phyloP scores from a whole-genome alignment of 1,284 basidiomycete genomes.

The Fomitopsis schrenkii region DNA sequence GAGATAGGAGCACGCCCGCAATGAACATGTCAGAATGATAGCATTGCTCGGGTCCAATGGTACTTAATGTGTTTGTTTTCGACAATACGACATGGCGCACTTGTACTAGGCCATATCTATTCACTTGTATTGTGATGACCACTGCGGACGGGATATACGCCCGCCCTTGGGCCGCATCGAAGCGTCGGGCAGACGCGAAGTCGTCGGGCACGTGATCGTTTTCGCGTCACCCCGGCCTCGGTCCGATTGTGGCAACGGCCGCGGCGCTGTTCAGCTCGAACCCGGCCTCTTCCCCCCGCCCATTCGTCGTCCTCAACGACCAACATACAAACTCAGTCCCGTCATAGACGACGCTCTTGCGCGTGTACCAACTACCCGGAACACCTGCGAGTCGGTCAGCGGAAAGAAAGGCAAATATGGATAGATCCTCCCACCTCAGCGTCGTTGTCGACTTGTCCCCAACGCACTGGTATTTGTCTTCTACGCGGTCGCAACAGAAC shows the following conservation, averaged over 20 bases:
- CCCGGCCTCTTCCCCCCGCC: not conserved
- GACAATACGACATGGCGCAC: too few relatives aligned
- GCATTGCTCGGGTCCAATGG: too few relatives aligned
- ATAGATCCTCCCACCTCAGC: slow-evolving; percentile 67
- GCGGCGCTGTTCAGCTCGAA: not conserved
- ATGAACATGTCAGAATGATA: too few relatives aligned
- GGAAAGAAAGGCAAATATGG: slow-evolving; percentile 29
- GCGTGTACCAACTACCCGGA: not conserved
- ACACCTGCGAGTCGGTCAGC: not conserved
- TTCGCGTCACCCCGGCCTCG: not conserved
- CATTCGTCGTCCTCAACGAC: not conserved
- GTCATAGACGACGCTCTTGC: not conserved
- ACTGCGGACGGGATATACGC: too few relatives aligned
- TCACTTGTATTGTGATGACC: too few relatives aligned
- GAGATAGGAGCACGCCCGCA: too few relatives aligned
- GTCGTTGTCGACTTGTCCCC: slow-evolving; percentile 83
- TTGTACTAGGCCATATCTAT: too few relatives aligned
- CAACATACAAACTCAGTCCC: not conserved
- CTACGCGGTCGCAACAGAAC: slow-evolving; percentile 35
- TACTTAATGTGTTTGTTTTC: too few relatives aligned
- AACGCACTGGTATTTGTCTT: slow-evolving; percentile 73
- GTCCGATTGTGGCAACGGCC: not conserved
- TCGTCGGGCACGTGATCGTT: not conserved
- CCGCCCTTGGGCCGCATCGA: too few relatives aligned
- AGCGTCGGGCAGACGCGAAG: too few relatives aligned